These are phyloP conservation scores for Cenococcum geophilum DNA, from an alignment of 495 filamentous ascomycete species.

Conservation along the genomic window DNA sequence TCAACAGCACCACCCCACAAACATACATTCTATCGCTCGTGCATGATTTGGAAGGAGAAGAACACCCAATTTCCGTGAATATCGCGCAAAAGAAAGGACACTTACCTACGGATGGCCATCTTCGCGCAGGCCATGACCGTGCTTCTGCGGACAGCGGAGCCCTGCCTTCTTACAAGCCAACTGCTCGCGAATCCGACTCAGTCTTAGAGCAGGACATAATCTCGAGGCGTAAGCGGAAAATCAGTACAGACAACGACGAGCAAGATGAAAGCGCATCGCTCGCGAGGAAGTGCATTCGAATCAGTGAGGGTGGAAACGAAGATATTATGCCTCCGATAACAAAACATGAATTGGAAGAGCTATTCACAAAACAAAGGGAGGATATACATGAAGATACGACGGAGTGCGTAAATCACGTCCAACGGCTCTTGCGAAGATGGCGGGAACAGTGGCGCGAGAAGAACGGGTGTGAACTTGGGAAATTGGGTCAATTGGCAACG, in stretches of 20 bases:
- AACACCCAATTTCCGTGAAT: constrained; percentile 19
- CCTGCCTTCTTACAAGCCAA: not conserved
- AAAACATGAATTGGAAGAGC: constrained; percentile 19
- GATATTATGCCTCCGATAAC: constrained; percentile 19
- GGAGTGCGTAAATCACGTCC: constrained; percentile 30
- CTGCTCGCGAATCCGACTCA: constrained; percentile 16
- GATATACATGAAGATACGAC: constrained; percentile 30
- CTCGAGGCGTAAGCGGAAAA: constrained; percentile 16
- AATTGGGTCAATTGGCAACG: not conserved
- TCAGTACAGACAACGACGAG: constrained; percentile 4
- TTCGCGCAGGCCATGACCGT: not conserved
- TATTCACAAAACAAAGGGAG: constrained; percentile 18
- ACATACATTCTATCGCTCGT: constrained; percentile 15
- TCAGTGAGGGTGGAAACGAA: constrained; percentile 9
- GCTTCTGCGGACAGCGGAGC: not conserved
- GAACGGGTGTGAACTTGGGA: constrained; percentile 28
- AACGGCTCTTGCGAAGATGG: constrained; percentile 28
- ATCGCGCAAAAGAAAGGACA: constrained; percentile 10
- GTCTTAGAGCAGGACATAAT: constrained; percentile 23
- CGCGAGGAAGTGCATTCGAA: constrained; percentile 12
- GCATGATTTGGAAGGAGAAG: constrained; percentile 19
- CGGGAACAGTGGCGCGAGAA: constrained; percentile 34
- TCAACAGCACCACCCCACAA: not conserved
- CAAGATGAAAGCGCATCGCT: not conserved
- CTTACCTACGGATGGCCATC: not conserved